Evolutionary conservation across 176 grass and related monocot species (phyloP).

Genomic region (Ananas comosus): DNA sequence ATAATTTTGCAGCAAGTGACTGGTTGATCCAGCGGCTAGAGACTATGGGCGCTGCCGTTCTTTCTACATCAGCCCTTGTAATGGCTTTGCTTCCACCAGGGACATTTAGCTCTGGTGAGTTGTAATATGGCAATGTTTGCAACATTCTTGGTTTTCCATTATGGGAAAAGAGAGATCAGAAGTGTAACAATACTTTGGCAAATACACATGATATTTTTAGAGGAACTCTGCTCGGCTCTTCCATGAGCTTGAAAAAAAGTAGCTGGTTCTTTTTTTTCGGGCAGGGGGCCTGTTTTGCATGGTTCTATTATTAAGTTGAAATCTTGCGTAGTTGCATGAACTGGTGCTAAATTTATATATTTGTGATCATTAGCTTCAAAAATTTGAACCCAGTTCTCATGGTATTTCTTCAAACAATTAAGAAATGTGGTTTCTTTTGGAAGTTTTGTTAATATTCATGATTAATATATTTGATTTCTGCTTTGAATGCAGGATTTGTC

Average conservation of each 20-base stretch:
- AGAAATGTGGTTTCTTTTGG: background rate
- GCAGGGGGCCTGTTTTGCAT: no score
- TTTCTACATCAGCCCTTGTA: slow-evolving; percentile 69
- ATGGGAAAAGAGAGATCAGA: background rate
- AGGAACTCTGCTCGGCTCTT: no score
- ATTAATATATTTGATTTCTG: background rate
- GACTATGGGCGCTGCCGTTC: slow-evolving; percentile 57
- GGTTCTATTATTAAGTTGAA: no score
- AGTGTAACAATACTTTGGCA: no score
- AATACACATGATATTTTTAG: no score
- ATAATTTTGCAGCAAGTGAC: slow-evolving; percentile 75
- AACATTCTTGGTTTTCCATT: background rate
- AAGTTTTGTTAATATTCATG: background rate
- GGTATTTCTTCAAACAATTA: no score
- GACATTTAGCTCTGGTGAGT: slow-evolving; percentile 75
- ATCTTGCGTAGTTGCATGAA: no score
- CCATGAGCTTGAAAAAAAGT: no score
- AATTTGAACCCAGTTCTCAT: no score
- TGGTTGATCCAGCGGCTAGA: slow-evolving; percentile 85
- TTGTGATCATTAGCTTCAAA: no score
- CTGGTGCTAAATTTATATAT: no score
- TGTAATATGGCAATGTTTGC: background rate
- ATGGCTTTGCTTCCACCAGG: slow-evolving; percentile 74
- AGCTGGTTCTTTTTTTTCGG: no score
- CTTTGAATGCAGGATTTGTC: slow-evolving; percentile 58